Evolutionary conservation across 352 stramenopile species (phyloP).

Genomic region (Globisporangium paddicum): DNA sequence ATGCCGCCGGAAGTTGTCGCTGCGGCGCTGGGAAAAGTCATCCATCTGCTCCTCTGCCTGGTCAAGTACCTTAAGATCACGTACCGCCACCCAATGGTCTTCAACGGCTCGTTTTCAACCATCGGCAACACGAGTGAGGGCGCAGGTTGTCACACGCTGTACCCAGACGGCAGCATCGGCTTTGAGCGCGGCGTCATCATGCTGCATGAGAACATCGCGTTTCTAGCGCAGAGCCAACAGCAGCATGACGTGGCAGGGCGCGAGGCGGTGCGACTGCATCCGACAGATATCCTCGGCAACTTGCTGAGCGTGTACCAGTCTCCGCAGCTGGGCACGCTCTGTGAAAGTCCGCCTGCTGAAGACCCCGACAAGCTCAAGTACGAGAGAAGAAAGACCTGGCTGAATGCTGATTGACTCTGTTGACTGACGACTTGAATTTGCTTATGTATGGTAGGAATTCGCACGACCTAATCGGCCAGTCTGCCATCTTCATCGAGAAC

Average conservation of each 20-base stretch:
- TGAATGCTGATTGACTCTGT: not conserved
- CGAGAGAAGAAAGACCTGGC: not conserved
- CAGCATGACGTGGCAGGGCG: not conserved
- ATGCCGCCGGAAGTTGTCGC: conserved; percentile 72
- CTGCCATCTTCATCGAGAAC: conserved; percentile 32
- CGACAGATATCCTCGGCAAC: conserved; percentile 62
- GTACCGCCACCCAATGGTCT: conserved; percentile 81
- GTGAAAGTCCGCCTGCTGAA: conserved; percentile 19
- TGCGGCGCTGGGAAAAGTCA: conserved; percentile 64
- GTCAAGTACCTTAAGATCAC: conserved; percentile 65
- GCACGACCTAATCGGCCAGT: conserved; percentile 17
- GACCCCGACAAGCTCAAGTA: conserved; percentile 17
- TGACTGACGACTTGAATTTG: not conserved
- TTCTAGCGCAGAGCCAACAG: conserved; percentile 43
- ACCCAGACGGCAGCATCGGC: conserved; percentile 72
- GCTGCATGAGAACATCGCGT: conserved; percentile 75
- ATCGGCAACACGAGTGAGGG: conserved; percentile 78
- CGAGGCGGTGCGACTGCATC: conserved; percentile 19
- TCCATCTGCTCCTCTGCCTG: conserved; percentile 67
- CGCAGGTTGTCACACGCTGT: conserved; percentile 75
- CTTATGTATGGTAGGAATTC: conserved; percentile 6
- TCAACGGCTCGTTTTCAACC: conserved; percentile 85
- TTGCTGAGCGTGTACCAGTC: conserved; percentile 52
- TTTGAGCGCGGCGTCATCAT: conserved; percentile 72
- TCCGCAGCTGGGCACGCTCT: conserved; percentile 34